Percentiles rank a stretch among this genome's conserved stretches.
Evolutionary conservation across 2,329 filamentous ascomycete genomes (phyloP).

Genomic region (Calonectria multiphialidica): DNA sequence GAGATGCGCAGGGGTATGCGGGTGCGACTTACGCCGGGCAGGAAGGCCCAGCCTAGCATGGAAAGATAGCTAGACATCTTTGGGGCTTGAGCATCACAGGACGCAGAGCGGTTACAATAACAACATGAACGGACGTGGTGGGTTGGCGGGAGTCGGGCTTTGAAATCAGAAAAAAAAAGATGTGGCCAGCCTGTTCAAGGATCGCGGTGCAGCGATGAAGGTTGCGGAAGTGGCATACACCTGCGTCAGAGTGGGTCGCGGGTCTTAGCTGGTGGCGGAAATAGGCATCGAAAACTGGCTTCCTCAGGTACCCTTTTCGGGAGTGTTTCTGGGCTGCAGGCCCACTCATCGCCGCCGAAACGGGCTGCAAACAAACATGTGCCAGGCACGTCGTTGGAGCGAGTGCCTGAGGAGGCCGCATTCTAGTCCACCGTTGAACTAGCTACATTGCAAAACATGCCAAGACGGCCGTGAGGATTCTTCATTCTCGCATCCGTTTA

Average conservation of each 20-base stretch:
- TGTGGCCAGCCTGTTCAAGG: conserved; percentile 22
- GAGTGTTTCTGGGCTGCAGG: background rate
- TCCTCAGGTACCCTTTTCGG: conserved; percentile 4
- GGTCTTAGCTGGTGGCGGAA: conserved; percentile 2
- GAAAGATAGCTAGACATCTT: conserved; percentile 66
- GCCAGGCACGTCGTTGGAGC: background rate
- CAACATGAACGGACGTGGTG: conserved; percentile 9
- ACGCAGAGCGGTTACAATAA: conserved; percentile 3
- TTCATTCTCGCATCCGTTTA: background rate
- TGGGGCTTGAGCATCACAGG: conserved; percentile 35
- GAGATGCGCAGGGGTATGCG: background rate
- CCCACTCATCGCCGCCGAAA: background rate
- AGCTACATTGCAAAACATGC: background rate
- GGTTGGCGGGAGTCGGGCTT: background rate
- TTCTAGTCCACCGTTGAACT: background rate
- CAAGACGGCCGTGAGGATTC: too few relatives aligned
- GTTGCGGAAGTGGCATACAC: conserved; percentile 20
- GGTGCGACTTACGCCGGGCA: conserved; percentile 60
- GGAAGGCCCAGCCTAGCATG: conserved; percentile 68
- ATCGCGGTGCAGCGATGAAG: conserved; percentile 10
- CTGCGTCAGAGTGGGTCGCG: conserved; percentile 44
- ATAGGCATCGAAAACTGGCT: background rate
- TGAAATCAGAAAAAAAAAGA: conserved; percentile 8
- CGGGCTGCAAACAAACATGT: background rate
- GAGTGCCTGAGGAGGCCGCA: background rate